Percentiles rank a stretch among this genome's conserved stretches.
Conservation (phyloP, 2,329 filamentous ascomycete genomes). For the Clathrospora elynae region DNA sequence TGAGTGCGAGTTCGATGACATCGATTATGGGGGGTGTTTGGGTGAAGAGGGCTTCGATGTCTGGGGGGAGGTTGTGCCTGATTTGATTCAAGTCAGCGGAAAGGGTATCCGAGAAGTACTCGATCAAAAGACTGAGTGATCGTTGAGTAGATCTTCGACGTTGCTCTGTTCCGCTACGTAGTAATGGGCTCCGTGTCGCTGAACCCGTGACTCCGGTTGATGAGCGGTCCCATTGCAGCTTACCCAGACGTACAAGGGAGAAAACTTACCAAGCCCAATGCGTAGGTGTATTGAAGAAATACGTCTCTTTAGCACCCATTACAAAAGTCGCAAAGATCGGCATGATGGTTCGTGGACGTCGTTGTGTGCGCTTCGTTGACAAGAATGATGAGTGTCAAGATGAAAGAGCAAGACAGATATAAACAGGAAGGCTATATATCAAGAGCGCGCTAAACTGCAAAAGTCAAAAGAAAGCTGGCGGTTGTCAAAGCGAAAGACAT, state of each 20-base stretch:
- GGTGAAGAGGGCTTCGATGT: constrained; percentile 39
- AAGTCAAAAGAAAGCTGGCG: not conserved
- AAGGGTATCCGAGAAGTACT: no score
- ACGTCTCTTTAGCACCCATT: constrained; percentile 35
- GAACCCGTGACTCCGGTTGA: no score
- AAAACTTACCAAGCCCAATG: constrained; percentile 40
- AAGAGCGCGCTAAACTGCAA: not conserved
- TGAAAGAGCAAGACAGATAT: not conserved
- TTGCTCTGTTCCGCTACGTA: no score
- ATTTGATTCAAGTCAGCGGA: no score
- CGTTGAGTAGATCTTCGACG: not conserved
- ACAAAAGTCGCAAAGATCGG: constrained; percentile 37
- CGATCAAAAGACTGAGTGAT: not conserved
- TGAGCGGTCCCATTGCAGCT: no score
- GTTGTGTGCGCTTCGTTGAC: not conserved
- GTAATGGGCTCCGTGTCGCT: no score
- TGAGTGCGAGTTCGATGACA: constrained; percentile 35
- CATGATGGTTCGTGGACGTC: no score
- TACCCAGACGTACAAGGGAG: not conserved
- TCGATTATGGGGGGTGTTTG: constrained; percentile 35
- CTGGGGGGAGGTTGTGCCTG: constrained; percentile 37
- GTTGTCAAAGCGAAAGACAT: not conserved
- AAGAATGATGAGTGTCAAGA: not conserved
- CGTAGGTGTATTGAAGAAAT: constrained; percentile 44
- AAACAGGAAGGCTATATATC: not conserved